phyloP scores from a whole-genome alignment of 1,284 basidiomycete genomes.

The Fereydounia khargensis region DNA sequence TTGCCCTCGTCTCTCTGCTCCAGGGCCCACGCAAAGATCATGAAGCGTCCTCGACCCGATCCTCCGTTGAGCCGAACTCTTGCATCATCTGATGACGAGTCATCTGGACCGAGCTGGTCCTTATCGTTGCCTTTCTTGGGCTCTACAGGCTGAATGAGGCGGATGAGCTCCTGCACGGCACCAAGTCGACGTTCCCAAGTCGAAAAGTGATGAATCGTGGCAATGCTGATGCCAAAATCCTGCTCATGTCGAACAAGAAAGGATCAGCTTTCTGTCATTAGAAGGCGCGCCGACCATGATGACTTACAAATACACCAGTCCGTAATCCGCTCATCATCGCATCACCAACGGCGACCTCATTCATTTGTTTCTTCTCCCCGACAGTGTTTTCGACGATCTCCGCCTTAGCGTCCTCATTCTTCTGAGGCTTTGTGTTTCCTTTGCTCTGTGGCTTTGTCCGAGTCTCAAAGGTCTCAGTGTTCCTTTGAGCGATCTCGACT shows the following conservation, averaged over 20 bases:
- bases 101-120: too few relatives aligned
- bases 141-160: conserved; percentile 22
- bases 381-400: neutral
- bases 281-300: neutral
- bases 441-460: too few relatives aligned
- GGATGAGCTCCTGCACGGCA: conserved; percentile 45
- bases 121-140: too few relatives aligned
- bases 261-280: neutral
- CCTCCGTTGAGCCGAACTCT: conserved; percentile 2
- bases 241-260: neutral
- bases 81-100: neutral
- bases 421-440: too few relatives aligned
- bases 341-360: conserved; percentile 53
- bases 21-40: conserved; percentile 98
- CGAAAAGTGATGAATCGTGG: conserved; percentile 55
- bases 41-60: conserved; percentile 67
- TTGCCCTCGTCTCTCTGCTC: conserved; percentile 71
- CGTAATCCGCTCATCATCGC: conserved; percentile 42
- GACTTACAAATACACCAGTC: conserved; percentile 13
- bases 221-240: conserved; percentile 55
- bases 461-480: too few relatives aligned
- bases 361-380: too few relatives aligned
- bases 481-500: conserved; percentile 33
- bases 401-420: neutral
- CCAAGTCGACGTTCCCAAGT: conserved; percentile 39